Evolutionary conservation across 108 stramenopile genomes (phyloP).

Genomic region (Hondaea fermentalgiana): DNA sequence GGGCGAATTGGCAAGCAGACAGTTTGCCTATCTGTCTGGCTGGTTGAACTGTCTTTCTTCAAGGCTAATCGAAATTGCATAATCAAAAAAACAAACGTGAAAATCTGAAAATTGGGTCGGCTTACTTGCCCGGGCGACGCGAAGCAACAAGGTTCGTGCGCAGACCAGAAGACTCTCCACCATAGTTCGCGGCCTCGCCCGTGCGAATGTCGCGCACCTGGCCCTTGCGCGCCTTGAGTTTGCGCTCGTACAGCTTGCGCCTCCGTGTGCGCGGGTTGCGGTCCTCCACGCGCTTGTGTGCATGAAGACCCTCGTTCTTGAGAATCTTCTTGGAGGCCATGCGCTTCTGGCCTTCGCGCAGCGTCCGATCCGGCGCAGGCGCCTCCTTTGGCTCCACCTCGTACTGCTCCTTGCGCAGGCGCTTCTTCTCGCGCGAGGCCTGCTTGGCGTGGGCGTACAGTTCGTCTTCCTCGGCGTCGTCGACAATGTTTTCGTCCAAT

Average conservation of each 20-base stretch:
- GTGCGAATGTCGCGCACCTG: conserved; percentile 36
- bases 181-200: conserved; percentile 21
- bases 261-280: conserved; percentile 51
- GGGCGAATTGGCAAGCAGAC: too few species aligned
- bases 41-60: too few species aligned
- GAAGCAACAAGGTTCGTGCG: conserved; percentile 16
- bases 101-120: not conserved
- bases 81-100: not conserved
- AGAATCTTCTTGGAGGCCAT: conserved; percentile 45
- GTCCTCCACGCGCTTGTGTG: conserved; percentile 50
- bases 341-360: conserved; percentile 38
- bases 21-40: too few species aligned
- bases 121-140: not conserved
- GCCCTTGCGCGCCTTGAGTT: conserved; percentile 44
- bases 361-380: not conserved
- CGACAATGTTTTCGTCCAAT: not conserved
- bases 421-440: not conserved
- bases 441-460: not conserved
- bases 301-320: conserved; percentile 49
- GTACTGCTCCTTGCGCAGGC: not conserved
- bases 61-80: not conserved
- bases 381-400: too few species aligned
- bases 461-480: conserved; percentile 22
- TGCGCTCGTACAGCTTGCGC: conserved; percentile 43
- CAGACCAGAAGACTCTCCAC: conserved; percentile 19